Evolutionary conservation across 2,329 filamentous ascomycete genomes (phyloP), one percentile per base, ranked within the genome.

Genomic region (Fusarium sp.): DNA sequence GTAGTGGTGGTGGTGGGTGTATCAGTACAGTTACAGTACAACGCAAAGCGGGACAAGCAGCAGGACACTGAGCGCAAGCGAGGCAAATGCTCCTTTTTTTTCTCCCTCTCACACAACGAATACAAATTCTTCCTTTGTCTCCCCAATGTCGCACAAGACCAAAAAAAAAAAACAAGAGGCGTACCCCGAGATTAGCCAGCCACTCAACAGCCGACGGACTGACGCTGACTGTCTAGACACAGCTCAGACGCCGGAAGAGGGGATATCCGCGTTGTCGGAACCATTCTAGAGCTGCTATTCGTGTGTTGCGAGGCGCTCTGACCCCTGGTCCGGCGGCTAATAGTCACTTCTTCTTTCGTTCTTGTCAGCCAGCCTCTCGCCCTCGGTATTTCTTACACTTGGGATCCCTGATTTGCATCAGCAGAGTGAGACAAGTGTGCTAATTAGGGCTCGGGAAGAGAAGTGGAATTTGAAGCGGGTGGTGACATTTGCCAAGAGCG

Each of bases 351-450:
- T 34, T 6, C 5, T 34, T 34, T 34, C 31, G 31, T 59, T 40
- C 2, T 16, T 29, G 62, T 74, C 71, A 74, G 71, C 71, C 71
- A 74, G 71, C 71, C 45, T 50, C 61, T 24, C 35, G 14, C 20
- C 45, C 45, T 63, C 69, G 66, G 68, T 71, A 47, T 37, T 52
- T 50, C 57, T 62, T 56, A 65, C 13, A 45, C 58, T 61, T 61
- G 38, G 29, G 14, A 27, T 27, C 45, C 24, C 45, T 45, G 37
- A 31, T 45, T 31, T 47, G 6, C 16, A 45, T 47, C 40, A 45
- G 58, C 38, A 47, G n/a, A 24, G 40, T 50, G 31, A 62, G 59
- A 50, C 60, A 54, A 37, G 20, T 18, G n/a, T 35, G 8, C 20
- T 45, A 35, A 42, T 31, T 34, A 40, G 56, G 56, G 35, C 22